phyloP scores from a whole-genome alignment of 805 yeast genomes.

The Brettanomyces nanus region DNA sequence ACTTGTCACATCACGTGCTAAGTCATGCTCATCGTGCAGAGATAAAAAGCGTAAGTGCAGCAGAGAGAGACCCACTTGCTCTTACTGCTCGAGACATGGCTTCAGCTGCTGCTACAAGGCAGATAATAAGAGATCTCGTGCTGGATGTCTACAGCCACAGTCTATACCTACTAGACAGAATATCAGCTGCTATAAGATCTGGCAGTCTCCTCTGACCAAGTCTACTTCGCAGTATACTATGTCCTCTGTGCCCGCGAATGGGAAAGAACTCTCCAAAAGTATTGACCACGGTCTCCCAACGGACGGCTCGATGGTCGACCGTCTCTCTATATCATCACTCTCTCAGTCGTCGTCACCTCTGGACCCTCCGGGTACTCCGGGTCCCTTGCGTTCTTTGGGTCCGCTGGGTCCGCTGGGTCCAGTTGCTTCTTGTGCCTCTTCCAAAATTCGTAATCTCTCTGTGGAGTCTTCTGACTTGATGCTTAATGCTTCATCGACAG shows the following conservation, averaged over 20 bases:
- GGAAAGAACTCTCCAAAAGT: background rate
- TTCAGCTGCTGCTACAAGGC: slow-evolving; percentile 43
- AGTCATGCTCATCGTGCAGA: slow-evolving; percentile 46
- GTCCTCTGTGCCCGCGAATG: background rate
- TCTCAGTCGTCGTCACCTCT: background rate
- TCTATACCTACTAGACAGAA: too few species aligned
- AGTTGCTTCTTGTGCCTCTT: background rate
- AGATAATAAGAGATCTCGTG: background rate
- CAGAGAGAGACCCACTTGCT: slow-evolving; percentile 49
- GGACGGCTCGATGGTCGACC: background rate
- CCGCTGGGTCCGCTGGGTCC: too few species aligned
- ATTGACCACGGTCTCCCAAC: background rate
- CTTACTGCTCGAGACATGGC: slow-evolving; percentile 39
- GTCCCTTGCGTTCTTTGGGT: too few species aligned
- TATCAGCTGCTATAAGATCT: background rate
- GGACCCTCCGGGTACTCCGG: background rate
- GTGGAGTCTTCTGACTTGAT: background rate
- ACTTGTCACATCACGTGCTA: too few species aligned
- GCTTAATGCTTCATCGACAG: background rate
- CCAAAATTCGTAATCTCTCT: background rate
- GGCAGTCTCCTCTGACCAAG: slow-evolving; percentile 7
- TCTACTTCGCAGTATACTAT: slow-evolving; percentile 9
- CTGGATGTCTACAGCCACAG: background rate
- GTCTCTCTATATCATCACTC: background rate
- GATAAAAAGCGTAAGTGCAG: slow-evolving; percentile 56